These are phyloP conservation scores for Boletus sp. DNA, from an alignment of 768 basidiomycete species.

Conservation along the genomic window DNA sequence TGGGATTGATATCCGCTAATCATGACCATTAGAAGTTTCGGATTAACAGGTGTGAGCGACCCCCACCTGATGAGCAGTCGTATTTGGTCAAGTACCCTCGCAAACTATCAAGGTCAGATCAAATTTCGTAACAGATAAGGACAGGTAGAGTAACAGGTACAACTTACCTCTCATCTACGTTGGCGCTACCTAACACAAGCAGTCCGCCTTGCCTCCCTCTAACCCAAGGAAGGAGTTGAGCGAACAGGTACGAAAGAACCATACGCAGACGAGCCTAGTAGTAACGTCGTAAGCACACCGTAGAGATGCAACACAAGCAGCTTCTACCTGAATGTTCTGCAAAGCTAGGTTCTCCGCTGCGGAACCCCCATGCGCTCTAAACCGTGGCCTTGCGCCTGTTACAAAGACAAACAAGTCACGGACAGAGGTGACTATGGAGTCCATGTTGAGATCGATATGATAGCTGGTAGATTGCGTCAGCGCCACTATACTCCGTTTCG, in stretches of 20 bases:
- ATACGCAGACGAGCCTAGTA: constrained; percentile 83
- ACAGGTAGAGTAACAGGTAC: neutral
- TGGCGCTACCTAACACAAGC: constrained; percentile 95
- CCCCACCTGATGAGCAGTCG: constrained; percentile 84
- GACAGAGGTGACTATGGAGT: constrained; percentile 80
- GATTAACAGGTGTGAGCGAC: neutral
- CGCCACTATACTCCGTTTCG: neutral
- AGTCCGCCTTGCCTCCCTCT: constrained; percentile 80
- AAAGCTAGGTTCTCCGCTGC: constrained; percentile 90
- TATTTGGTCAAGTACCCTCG: constrained; percentile 98
- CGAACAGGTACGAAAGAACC: constrained; percentile 93
- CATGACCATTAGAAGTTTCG: neutral
- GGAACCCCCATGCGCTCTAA: constrained; percentile 83
- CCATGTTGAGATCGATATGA: constrained; percentile 96
- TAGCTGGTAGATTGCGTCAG: constrained; percentile 51
- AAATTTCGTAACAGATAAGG: neutral
- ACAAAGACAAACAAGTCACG: constrained; percentile 80
- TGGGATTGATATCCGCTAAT: constrained; percentile 94
- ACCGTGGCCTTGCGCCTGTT: constrained; percentile 69
- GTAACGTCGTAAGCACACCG: neutral
- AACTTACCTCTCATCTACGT: constrained; percentile 90
- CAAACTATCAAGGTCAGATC: constrained; percentile 47
- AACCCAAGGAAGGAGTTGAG: constrained; percentile 91
- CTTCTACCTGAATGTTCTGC: constrained; percentile 87
- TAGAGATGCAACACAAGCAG: neutral